phyloP scores from a whole-genome alignment of 495 filamentous ascomycete species.

The Penicillium cosmopolitanum region DNA sequence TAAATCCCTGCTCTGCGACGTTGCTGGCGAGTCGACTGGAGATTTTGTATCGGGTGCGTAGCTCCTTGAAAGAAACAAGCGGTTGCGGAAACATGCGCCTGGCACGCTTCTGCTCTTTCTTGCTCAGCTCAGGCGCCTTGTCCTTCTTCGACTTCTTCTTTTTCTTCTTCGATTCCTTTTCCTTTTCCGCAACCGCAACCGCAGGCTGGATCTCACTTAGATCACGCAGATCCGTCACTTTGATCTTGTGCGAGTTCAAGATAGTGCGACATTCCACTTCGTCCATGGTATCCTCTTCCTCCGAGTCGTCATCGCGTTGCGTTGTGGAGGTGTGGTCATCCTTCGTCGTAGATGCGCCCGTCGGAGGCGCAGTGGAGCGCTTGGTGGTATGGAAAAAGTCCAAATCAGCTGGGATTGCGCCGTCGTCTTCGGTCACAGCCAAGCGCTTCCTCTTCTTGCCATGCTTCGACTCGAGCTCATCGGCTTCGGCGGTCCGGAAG shows the following conservation, averaged over 20 bases:
- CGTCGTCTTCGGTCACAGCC: constrained; percentile 22
- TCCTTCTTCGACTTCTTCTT: constrained; percentile 53
- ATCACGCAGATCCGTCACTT: constrained; percentile 71
- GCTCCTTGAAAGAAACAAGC: constrained; percentile 73
- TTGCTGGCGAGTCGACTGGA: constrained; percentile 74
- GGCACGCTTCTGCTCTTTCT: constrained; percentile 57
- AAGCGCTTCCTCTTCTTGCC: constrained; percentile 47
- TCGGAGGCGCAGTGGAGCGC: constrained; percentile 21
- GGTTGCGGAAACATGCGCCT: constrained; percentile 72
- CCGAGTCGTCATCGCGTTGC: constrained; percentile 25
- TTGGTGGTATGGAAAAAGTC: constrained; percentile 46
- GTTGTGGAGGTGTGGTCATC: constrained; percentile 22
- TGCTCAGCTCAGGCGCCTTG: constrained; percentile 43
- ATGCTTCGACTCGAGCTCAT: constrained; percentile 34
- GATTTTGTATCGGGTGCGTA: constrained; percentile 70
- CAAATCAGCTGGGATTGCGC: constrained; percentile 33
- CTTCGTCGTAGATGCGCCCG: constrained; percentile 9
- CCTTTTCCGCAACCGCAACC: constrained; percentile 49
- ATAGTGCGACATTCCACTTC: constrained; percentile 73
- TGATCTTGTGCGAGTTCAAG: constrained; percentile 83
- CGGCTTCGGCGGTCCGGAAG: constrained; percentile 47
- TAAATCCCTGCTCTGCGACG: constrained; percentile 80
- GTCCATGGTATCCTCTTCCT: constrained; percentile 42
- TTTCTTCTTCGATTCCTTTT: constrained; percentile 55
- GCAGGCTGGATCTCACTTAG: constrained; percentile 39